Evolutionary conservation across 257 asterid species (phyloP).

Genomic region (Eucommia ulmoides): DNA sequence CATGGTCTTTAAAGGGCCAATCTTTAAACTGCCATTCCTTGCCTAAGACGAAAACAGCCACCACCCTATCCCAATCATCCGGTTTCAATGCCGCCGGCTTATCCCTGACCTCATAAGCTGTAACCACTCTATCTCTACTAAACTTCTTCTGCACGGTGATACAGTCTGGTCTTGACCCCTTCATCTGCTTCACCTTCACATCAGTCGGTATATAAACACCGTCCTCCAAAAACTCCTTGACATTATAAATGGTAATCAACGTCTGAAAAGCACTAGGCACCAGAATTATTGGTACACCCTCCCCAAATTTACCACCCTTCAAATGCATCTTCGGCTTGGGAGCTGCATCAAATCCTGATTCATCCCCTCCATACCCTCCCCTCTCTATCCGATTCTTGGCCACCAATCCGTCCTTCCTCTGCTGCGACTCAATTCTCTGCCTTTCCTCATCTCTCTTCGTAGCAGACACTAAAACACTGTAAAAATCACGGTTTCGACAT

Average conservation of each 20-base stretch:
- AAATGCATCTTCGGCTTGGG: constrained; percentile 49
- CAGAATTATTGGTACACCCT: constrained; percentile 89
- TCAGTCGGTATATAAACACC: constrained; percentile 85
- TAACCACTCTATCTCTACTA: constrained; percentile 89
- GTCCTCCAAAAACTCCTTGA: constrained; percentile 94
- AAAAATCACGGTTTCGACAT: constrained; percentile 66
- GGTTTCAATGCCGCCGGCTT: constrained; percentile 82
- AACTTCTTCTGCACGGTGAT: constrained; percentile 97
- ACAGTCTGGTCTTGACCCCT: constrained; percentile 84
- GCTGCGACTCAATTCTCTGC: constrained; percentile 55
- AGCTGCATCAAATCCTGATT: constrained; percentile 52
- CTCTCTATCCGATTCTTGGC: constrained; percentile 87
- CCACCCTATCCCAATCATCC: constrained; percentile 98
- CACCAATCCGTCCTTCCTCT: constrained; percentile 85
- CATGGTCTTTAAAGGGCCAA: constrained; percentile 97
- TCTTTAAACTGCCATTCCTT: constrained; percentile 99
- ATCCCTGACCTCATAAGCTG: constrained; percentile 97
- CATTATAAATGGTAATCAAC: constrained; percentile 81
- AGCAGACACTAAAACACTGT: constrained; percentile 55
- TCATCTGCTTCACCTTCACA: constrained; percentile 80
- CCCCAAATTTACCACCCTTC: constrained; percentile 68
- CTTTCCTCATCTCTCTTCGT: constrained; percentile 77
- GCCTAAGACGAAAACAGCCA: constrained; percentile 94
- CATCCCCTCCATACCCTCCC: constrained; percentile 35
- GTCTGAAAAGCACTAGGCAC: constrained; percentile 96